A percentile compares a stretch with the other conserved stretches of the same genome.
These are phyloP conservation scores for Fusarium sp. DNA, from an alignment of 2,329 filamentous ascomycete genomes.

Conservation along the genomic window DNA sequence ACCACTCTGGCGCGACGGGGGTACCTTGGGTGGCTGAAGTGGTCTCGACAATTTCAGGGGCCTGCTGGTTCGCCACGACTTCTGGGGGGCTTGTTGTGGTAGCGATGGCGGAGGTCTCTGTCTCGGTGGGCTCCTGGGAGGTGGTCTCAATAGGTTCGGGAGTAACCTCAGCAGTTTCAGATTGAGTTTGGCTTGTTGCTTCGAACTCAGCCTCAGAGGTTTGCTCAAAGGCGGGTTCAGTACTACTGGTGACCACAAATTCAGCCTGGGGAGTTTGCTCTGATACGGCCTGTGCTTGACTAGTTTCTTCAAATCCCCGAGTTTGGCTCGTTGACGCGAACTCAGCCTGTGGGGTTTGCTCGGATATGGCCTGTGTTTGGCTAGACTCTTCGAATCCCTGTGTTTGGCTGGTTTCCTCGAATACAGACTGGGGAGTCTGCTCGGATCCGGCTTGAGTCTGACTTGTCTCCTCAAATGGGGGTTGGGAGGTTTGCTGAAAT, in stretches of 20 bases:
- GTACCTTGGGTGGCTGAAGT: neutral
- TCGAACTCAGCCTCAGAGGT: too few species aligned
- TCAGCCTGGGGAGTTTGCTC: too few species aligned
- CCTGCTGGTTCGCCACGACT: neutral
- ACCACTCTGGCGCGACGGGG: neutral
- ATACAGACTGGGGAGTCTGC: neutral
- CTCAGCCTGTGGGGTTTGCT: too few species aligned
- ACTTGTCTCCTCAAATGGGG: neutral
- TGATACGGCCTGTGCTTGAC: too few species aligned
- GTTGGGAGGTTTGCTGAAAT: neutral
- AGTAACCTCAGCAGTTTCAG: neutral
- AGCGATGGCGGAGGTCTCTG: neutral
- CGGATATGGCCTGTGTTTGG: too few species aligned
- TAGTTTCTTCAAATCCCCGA: too few species aligned
- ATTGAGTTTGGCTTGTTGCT: neutral
- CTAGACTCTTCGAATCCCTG: too few species aligned
- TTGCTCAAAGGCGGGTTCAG: too few species aligned
- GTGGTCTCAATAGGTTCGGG: neutral
- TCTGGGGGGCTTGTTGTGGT: neutral
- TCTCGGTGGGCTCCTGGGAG: neutral
- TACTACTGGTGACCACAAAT: too few species aligned
- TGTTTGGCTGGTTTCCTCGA: neutral
- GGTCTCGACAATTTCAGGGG: neutral
- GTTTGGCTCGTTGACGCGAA: too few species aligned
- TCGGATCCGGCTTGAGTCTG: neutral